A percentile compares a stretch with the other conserved stretches of the same genome.
phyloP scores from a whole-genome alignment of 164 flowering plant genomes.

The Tetracentron sinense region DNA sequence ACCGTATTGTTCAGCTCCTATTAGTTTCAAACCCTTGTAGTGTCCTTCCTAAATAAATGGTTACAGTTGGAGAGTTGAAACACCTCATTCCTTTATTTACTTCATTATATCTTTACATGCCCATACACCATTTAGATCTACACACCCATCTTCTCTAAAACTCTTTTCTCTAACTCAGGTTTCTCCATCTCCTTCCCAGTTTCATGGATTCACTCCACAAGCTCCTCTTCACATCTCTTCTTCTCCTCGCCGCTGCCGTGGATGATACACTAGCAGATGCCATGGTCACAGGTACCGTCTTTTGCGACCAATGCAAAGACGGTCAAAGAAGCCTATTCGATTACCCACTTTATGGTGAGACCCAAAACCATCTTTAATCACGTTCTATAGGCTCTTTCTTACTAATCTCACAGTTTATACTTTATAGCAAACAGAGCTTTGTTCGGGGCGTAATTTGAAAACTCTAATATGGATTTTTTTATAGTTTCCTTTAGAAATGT shows the following conservation, averaged over 20 bases:
- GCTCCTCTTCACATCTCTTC: slow-evolving; percentile 29
- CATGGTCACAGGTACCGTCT: slow-evolving; percentile 72
- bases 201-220: slow-evolving; percentile 39
- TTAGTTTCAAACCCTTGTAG: too few species aligned
- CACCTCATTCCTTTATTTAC: slow-evolving; percentile 2
- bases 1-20: too few species aligned
- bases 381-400: too few species aligned
- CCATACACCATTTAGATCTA: too few species aligned
- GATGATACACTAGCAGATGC: slow-evolving; percentile 45
- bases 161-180: neutral
- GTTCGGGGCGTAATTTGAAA: too few species aligned
- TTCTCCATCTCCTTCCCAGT: neutral
- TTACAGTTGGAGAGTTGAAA: slow-evolving; percentile 49
- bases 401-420: too few species aligned
- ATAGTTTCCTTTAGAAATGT: too few species aligned
- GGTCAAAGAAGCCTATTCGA: slow-evolving; percentile 67
- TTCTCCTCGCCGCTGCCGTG: slow-evolving; percentile 39
- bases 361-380: neutral
- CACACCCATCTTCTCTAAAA: slow-evolving; percentile 12
- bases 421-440: too few species aligned
- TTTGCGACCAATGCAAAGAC: slow-evolving; percentile 94
- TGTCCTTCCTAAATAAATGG: slow-evolving; percentile 29
- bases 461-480: too few species aligned
- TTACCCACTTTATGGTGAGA: slow-evolving; percentile 68
- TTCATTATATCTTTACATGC: too few species aligned